Evolutionary conservation across 2,329 filamentous ascomycete species (phyloP), one percentile per base, ranked within the genome.

Genomic region (Aspergillus flavus): DNA sequence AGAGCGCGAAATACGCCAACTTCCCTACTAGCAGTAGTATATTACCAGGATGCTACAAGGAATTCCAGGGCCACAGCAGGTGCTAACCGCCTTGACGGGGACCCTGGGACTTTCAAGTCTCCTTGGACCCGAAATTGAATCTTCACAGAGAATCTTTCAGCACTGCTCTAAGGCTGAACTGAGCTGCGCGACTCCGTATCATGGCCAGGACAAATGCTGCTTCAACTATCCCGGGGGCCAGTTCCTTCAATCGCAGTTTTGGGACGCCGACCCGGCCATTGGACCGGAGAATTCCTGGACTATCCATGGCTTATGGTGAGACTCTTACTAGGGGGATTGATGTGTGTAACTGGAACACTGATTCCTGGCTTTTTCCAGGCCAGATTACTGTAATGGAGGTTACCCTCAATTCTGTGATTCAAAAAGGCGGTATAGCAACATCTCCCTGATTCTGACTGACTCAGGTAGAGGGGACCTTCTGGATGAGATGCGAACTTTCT

Each of bases 181-280:
- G 58, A 90, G 87, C 69, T 92, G 90, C 72, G 85, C 88, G 62
- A 89, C 89, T 71, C 85, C 84, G 6, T 87, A 87, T 3, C 77
- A 78, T 9, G 83, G 86, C n/a, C 75, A 82, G 57, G 83, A 93
- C 71, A 85, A 88, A 7, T 93, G 91, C 80, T 93, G 91, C 78
- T 91, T 92, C 80, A 91, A 91, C 71, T 83, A 86, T 26, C 90
- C 90, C 0, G 87, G 89, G 4, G 91, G 91, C 9, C 86, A 91
- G 65, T 79, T 93, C 52, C 82, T 93, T 5, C 86, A 87, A 75
- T 93, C 91, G 2, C 91, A 93, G 70, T 93, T 93, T 78, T 93
- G 91, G 91, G 90, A 93, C 72, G 85, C 87, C 0, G 74, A 84
- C 62, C 89, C 89, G 1, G 79, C 84, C 1, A 85, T 87, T 4